These are phyloP conservation scores for Solanum hybrid DNA, from an alignment of 305 asterid genomes.

Conservation along the genomic window DNA sequence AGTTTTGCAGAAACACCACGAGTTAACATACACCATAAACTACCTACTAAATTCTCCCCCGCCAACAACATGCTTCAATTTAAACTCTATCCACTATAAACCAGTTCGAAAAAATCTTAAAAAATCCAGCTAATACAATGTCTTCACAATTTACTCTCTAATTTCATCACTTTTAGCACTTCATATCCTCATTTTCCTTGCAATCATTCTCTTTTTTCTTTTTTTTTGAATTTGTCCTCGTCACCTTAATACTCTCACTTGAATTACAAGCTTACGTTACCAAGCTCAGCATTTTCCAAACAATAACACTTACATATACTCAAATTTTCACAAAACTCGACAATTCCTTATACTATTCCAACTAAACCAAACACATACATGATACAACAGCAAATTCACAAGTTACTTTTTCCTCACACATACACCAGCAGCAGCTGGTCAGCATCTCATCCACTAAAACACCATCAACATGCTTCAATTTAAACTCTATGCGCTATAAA, in stretches of 20 bases:
- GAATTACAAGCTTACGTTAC: not conserved
- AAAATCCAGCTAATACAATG: not conserved
- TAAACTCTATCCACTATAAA: not conserved
- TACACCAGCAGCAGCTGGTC: not conserved
- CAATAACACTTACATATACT: not conserved
- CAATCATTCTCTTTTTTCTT: not conserved
- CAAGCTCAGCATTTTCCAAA: not conserved
- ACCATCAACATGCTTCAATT: not conserved
- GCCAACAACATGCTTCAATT: not conserved
- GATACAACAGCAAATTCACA: not conserved
- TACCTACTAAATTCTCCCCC: not conserved
- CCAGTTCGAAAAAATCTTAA: not conserved
- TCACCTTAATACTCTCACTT: not conserved
- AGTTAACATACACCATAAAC: not conserved
- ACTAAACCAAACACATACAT: not conserved
- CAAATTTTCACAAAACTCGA: not conserved
- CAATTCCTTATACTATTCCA: not conserved
- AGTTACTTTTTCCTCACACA: not conserved
- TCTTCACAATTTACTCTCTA: not conserved
- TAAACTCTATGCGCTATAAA: not conserved
- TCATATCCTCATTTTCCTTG: not conserved
- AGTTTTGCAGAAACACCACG: not conserved
- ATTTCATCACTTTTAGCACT: not conserved
- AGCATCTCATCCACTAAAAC: not conserved
- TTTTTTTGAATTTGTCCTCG: not conserved